A percentile compares a stretch with the other conserved stretches of the same genome.
Evolutionary conservation across 345 rosid genomes (phyloP).

Genomic region (Arabidopsis suecica): DNA sequence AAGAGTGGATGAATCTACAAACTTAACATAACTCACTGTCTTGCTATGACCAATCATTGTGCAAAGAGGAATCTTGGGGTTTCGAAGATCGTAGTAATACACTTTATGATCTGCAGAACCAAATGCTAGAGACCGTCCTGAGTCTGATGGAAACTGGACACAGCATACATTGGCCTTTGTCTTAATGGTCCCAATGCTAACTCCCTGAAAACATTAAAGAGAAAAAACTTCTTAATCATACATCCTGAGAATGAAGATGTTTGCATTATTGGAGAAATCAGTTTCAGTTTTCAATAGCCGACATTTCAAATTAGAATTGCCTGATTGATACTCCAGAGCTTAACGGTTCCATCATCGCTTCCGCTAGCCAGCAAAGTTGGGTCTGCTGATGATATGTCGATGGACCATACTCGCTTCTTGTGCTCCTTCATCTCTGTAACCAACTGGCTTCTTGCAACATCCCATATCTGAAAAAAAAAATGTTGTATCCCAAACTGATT

Average conservation of each 20-base stretch:
- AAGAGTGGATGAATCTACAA: slow-evolving; percentile 69
- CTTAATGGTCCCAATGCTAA: slow-evolving; percentile 80
- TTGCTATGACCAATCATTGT: slow-evolving; percentile 82
- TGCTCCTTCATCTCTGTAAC: slow-evolving; percentile 87
- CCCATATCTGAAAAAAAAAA: slow-evolving; percentile 71
- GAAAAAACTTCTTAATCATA: slow-evolving; percentile 51
- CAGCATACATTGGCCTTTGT: slow-evolving; percentile 94
- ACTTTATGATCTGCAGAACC: slow-evolving; percentile 96
- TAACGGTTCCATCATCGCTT: slow-evolving; percentile 92
- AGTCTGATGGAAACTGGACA: slow-evolving; percentile 87
- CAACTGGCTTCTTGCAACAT: slow-evolving; percentile 85
- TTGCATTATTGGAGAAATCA: slow-evolving; percentile 48
- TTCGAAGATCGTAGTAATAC: slow-evolving; percentile 91
- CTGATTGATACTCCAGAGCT: slow-evolving; percentile 99
- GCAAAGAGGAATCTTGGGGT: slow-evolving; percentile 76
- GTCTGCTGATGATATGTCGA: slow-evolving; percentile 84
- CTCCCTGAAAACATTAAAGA: slow-evolving; percentile 74
- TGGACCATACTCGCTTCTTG: slow-evolving; percentile 93
- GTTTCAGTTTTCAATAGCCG: slow-evolving; percentile 72
- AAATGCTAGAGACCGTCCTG: slow-evolving; percentile 83
- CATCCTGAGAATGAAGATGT: slow-evolving; percentile 22
- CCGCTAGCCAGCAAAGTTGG: slow-evolving; percentile 97
- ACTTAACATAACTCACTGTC: slow-evolving; percentile 96
- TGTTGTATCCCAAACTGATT: background rate
- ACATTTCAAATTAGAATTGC: slow-evolving; percentile 93